Evolutionary conservation across 768 basidiomycete species (phyloP).

Genomic region (Tricholoma furcatifolium): DNA sequence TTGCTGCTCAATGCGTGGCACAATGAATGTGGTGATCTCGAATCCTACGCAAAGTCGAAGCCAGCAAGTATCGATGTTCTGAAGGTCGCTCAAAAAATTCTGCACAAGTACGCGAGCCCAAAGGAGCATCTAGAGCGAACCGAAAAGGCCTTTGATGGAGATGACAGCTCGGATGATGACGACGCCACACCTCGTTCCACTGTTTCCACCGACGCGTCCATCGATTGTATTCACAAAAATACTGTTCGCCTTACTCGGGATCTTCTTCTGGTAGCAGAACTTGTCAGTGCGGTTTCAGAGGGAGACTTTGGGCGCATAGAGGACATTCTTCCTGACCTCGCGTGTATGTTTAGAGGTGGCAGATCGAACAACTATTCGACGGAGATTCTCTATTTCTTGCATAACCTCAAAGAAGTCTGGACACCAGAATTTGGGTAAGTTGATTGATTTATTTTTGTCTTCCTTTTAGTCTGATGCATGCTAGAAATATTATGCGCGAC

Average conservation of each 20-base stretch:
- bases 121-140: neutral
- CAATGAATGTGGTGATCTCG: constrained; percentile 17
- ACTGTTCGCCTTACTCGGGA: constrained; percentile 24
- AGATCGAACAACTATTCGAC: constrained; percentile 32
- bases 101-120: neutral
- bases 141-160: neutral
- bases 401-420: constrained; percentile 31
- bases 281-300: constrained; percentile 21
- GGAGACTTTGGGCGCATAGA: constrained; percentile 34
- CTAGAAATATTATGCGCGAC: constrained; percentile 35
- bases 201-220: neutral
- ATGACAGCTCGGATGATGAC: neutral
- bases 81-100: constrained; percentile 18
- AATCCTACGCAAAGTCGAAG: constrained; percentile 22
- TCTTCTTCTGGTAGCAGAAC: constrained; percentile 28
- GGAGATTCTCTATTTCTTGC: constrained; percentile 27
- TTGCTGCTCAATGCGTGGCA: constrained; percentile 32
- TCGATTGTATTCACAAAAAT: constrained; percentile 24
- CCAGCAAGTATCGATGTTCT: constrained; percentile 22
- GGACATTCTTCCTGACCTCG: constrained; percentile 24
- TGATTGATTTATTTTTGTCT: neutral
- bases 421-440: constrained; percentile 29
- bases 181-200: neutral
- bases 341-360: constrained; percentile 28
- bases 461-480: neutral